Evolutionary conservation across 495 filamentous ascomycete genomes (phyloP), one percentile per base, ranked within the genome.

Genomic region (Talaromyces adpressus): DNA sequence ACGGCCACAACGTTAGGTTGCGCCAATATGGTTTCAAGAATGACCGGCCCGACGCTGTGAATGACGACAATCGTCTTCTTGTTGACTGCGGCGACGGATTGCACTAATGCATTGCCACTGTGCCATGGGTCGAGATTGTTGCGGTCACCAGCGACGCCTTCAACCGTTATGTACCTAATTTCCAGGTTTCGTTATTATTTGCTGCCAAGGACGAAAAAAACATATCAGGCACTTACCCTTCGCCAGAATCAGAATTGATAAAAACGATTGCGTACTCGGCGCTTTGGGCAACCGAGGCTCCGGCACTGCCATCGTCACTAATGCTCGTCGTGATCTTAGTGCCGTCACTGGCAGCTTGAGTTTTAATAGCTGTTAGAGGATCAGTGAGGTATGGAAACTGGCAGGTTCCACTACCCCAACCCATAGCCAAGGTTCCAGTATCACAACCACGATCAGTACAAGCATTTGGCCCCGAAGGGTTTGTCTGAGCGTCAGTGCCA

Each of bases 21-120:
- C 63, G 89, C 81, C 68, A 87, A 84, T 87, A 88, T 92, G 8
- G 84, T 73, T 67, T 93, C 90, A 58, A 92, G 73, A n/a, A 89
- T 67, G 59, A 92, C 83, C 1, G 89, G 90, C 0, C 90, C 89
- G 23, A 93, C 90, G 0, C 89, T 90, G 69, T 93, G 90, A 9
- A 89, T 79, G 16, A 93, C 81, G 0, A 93, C 89, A 6, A 92
- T 80, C 18, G 91, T 89, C 51, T 82, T 88, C 36, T 76, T 79
- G 72, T 87, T 91, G 16, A 80, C 83, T 16, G 79, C 81, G 0
- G 89, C 89, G 7, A 84, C 89, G 6, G 83, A 79, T 54, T 87
- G 80, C 51, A 92, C 83, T 3, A 93, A 84, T 20, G 82, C 78
- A 63, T 93, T 87, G 25, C 66, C 66, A 27, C 23, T 67, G 63